A percentile compares a stretch with the other conserved stretches of the same genome.
Conservation (phyloP, 768 basidiomycete species). For the Suillus decipiens region DNA sequence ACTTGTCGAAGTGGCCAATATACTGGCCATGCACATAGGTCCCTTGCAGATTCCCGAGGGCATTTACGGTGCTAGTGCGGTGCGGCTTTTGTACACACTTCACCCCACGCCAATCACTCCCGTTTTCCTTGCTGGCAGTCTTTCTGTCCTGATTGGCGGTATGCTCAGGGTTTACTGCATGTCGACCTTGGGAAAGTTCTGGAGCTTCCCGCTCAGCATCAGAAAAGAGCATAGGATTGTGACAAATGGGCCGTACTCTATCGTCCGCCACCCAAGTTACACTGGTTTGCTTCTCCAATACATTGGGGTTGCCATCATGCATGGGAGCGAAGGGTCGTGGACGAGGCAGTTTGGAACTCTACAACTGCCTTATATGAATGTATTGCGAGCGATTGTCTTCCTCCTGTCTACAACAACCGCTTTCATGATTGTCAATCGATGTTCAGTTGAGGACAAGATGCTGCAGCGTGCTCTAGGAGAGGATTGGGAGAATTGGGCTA, state of each 20-base stretch:
- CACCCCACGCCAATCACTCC: background rate
- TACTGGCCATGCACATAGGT: background rate
- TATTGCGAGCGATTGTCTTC: background rate
- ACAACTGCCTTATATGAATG: background rate
- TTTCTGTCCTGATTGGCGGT: background rate
- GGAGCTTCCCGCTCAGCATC: background rate
- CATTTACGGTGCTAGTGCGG: background rate
- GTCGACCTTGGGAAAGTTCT: background rate
- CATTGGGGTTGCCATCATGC: background rate
- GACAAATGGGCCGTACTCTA: background rate
- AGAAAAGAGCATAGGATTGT: background rate
- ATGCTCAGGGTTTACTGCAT: background rate
- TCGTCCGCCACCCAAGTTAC: background rate
- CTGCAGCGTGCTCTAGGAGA: background rate
- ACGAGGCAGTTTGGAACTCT: background rate
- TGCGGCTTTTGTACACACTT: background rate
- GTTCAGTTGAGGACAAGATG: background rate
- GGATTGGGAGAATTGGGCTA: background rate
- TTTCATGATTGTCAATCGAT: background rate
- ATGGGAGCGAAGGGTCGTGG: background rate
- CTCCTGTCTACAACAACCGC: background rate
- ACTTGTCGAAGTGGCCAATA: background rate
- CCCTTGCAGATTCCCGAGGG: background rate
- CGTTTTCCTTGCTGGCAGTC: background rate
- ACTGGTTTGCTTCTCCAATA: background rate